These are phyloP conservation scores for Artemisia tridentata DNA, from an alignment of 129 eudicot genomes.

Conservation along the genomic window DNA sequence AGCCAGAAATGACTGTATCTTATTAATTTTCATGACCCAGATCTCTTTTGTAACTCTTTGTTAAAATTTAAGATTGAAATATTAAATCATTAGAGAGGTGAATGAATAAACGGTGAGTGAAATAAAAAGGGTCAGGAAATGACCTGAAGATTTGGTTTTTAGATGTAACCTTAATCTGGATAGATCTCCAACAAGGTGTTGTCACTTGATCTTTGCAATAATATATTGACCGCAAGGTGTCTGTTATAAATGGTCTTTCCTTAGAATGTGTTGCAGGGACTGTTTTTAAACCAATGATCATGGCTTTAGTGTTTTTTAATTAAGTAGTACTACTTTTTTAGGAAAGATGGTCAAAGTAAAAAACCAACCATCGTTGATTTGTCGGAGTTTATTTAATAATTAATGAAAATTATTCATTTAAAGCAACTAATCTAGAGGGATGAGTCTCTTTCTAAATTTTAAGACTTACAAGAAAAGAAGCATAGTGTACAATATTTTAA, in stretches of 20 bases:
- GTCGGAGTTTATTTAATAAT: too few relatives aligned
- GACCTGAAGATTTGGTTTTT: conserved; percentile 17
- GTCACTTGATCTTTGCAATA: conserved; percentile 14
- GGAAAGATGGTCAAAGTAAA: not conserved
- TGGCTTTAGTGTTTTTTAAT: not conserved
- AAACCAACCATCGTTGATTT: not conserved
- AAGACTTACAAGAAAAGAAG: too few relatives aligned
- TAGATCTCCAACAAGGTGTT: conserved; percentile 7
- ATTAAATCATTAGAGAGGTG: not conserved
- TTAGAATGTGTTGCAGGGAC: not conserved
- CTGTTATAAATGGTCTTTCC: conserved; percentile 14
- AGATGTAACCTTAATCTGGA: conserved; percentile 10
- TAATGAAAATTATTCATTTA: too few relatives aligned
- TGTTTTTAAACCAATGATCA: not conserved
- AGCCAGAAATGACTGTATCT: not conserved
- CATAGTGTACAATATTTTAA: too few relatives aligned
- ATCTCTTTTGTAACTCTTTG: not conserved
- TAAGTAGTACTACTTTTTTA: not conserved
- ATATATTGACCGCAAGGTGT: conserved; percentile 18
- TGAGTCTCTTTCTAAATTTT: too few relatives aligned
- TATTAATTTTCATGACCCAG: too few relatives aligned
- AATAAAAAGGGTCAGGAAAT: not conserved
- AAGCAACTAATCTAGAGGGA: too few relatives aligned
- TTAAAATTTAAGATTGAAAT: not conserved
- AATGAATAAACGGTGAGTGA: not conserved